Percentiles rank a stretch among this genome's conserved stretches.
These are phyloP conservation scores for Corynespora cassiicola DNA, from an alignment of 2,329 filamentous ascomycete genomes.

Conservation along the genomic window DNA sequence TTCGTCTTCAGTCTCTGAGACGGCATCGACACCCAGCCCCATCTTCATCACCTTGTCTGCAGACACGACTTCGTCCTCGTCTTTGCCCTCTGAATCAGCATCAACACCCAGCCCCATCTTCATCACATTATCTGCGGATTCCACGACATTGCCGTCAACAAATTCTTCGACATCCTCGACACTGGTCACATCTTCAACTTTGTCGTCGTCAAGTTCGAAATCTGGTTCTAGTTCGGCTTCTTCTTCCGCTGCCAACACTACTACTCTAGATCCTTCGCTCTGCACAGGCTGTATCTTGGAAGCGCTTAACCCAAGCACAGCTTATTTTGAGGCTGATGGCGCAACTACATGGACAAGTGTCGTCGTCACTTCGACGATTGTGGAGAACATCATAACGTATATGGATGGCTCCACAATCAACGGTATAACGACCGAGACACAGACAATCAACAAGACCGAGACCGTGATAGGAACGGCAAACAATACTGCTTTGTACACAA, in stretches of 20 bases:
- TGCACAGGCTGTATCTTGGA: constrained; percentile 42
- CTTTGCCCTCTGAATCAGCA: constrained; percentile 7
- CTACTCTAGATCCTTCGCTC: constrained; percentile 6
- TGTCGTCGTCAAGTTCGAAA: constrained; percentile 2
- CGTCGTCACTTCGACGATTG: constrained; percentile 32
- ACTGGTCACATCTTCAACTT: constrained; percentile 4
- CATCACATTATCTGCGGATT: constrained; percentile 1
- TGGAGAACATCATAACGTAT: constrained; percentile 33
- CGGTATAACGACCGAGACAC: constrained; percentile 26
- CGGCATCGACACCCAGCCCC: too few species aligned
- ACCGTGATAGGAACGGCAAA: constrained; percentile 20
- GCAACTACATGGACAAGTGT: constrained; percentile 13
- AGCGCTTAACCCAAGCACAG: constrained; percentile 28
- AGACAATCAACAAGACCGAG: constrained; percentile 34
- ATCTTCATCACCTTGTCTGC: background rate
- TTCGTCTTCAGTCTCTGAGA: too few species aligned
- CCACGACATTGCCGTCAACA: background rate
- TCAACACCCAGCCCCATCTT: constrained; percentile 3
- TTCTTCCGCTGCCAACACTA: constrained; percentile 3
- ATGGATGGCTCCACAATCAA: constrained; percentile 30
- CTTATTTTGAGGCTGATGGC: constrained; percentile 17
- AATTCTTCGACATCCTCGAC: constrained; percentile 4
- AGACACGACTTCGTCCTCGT: constrained; percentile 1
- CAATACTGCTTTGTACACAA: constrained; percentile 24
- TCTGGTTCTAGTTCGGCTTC: constrained; percentile 1